Conservation (phyloP, 1,284 basidiomycete species). For the Psilocybe mexicana region DNA sequence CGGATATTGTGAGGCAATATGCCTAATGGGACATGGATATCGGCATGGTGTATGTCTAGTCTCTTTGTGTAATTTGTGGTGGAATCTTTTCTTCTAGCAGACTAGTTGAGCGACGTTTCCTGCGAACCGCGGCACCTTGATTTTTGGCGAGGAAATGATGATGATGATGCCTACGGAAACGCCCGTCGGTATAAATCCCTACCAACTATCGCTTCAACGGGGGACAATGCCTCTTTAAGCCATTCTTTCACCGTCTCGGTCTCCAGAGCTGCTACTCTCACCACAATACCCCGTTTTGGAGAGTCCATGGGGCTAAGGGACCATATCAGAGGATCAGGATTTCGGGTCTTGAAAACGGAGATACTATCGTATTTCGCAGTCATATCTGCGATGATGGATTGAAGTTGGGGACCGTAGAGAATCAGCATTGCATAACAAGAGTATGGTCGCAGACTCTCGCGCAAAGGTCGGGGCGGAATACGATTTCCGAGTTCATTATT, state of each 20-base stretch:
- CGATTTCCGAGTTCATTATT: slow-evolving; percentile 30
- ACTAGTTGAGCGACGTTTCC: not conserved
- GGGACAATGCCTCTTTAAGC: slow-evolving; percentile 54
- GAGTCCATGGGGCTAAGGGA: slow-evolving; percentile 60
- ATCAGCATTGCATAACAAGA: slow-evolving; percentile 84
- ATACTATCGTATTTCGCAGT: slow-evolving; percentile 51
- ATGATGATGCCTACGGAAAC: slow-evolving; percentile 42
- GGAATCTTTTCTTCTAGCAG: not conserved
- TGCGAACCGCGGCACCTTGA: not conserved
- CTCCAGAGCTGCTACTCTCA: slow-evolving; percentile 73
- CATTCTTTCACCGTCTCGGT: slow-evolving; percentile 73
- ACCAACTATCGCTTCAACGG: slow-evolving; percentile 59
- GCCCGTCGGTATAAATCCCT: slow-evolving; percentile 63
- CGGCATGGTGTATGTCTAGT: not conserved
- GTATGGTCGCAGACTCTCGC: slow-evolving; percentile 70
- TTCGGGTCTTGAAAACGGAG: slow-evolving; percentile 57
- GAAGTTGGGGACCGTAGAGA: slow-evolving; percentile 65
- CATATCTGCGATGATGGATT: slow-evolving; percentile 47
- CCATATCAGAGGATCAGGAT: slow-evolving; percentile 72
- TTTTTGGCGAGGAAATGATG: not conserved
- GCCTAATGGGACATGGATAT: not conserved
- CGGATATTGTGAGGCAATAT: not conserved
- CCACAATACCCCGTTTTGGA: slow-evolving; percentile 47
- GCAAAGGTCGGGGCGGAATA: slow-evolving; percentile 50
- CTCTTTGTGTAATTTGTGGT: not conserved